Conservation (phyloP, 345 rosid species). For the Lenwebbia sp. region DNA sequence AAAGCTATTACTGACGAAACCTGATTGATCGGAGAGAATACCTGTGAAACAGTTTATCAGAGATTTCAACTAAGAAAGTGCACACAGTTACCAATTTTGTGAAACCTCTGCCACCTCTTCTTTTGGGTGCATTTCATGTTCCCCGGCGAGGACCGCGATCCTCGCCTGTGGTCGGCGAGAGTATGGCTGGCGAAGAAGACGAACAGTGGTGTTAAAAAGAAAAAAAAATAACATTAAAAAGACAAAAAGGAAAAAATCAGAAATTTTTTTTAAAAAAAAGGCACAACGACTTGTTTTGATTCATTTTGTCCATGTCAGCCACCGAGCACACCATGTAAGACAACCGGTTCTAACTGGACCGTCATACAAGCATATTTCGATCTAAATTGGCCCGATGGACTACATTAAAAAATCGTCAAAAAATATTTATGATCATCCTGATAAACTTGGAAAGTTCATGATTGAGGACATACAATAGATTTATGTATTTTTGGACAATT, state of each 20-base stretch:
- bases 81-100: not conserved
- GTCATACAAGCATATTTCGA: rapidly evolving
- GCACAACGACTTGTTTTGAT: not conserved
- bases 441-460: not conserved
- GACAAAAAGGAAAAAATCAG: not conserved
- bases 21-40: not conserved
- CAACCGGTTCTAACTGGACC: rapidly evolving
- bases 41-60: not conserved
- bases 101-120: not conserved
- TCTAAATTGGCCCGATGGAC: rapidly evolving
- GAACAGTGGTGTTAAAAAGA: not conserved
- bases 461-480: rapidly evolving
- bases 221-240: not conserved
- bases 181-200: not conserved
- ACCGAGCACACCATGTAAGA: rapidly evolving
- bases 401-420: not conserved
- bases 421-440: not conserved
- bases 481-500: constrained; percentile 1
- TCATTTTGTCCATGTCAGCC: not conserved
- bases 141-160: not conserved
- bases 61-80: not conserved
- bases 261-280: not conserved
- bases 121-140: not conserved
- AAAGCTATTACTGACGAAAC: not conserved
- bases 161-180: not conserved